Conservation (phyloP, 805 yeast species). For the Wickerhamomyces rabaulensis region DNA sequence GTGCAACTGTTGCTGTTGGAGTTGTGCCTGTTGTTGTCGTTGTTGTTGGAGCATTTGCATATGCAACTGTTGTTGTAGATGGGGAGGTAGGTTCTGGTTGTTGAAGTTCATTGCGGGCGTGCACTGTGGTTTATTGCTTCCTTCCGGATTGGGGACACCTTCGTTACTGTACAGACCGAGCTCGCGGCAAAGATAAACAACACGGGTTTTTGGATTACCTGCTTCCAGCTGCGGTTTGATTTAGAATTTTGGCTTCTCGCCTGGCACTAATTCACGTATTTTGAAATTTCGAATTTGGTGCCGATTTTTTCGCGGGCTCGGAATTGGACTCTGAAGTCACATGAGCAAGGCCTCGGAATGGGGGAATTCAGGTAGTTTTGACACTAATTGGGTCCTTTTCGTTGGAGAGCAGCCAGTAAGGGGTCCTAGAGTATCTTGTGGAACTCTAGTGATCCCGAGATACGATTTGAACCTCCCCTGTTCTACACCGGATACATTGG, state of each 20-base stretch:
- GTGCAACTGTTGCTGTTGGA: constrained; percentile 5
- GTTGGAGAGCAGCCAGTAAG: no score
- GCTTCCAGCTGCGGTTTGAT: neutral
- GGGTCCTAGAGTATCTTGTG: no score
- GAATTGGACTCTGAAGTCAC: no score
- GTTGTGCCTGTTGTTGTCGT: constrained; percentile 4
- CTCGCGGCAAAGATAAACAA: neutral
- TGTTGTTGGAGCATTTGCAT: constrained; percentile 12
- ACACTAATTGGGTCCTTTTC: no score
- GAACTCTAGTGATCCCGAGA: no score
- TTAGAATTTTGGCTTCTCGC: neutral
- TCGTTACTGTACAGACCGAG: neutral
- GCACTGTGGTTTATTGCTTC: no score
- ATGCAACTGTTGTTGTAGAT: constrained; percentile 19
- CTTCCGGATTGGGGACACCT: neutral
- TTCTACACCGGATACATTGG: no score
- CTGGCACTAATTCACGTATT: neutral
- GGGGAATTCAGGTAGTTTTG: no score
- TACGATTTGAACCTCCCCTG: no score
- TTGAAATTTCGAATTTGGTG: neutral
- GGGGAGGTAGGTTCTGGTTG: constrained; percentile 14
- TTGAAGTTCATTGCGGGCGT: constrained; percentile 7
- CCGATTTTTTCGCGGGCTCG: neutral
- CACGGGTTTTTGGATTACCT: neutral
- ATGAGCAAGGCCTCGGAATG: no score